Evolutionary conservation across 768 basidiomycete species (phyloP), one percentile per base, ranked within the genome.

Genomic region (Pisolithus microcarpus): DNA sequence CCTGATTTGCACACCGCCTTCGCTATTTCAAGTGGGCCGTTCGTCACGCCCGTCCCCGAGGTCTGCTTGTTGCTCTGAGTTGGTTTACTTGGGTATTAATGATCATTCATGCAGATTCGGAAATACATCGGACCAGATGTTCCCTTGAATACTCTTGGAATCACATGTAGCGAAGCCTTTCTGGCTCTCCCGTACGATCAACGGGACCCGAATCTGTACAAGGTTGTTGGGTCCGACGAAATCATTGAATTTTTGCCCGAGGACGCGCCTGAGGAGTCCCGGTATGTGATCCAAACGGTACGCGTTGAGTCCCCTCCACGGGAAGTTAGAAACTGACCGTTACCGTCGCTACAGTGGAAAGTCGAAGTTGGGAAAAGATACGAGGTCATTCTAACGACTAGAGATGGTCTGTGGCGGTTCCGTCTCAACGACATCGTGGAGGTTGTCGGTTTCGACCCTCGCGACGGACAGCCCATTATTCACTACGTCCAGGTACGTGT

Each of bases 401-500:
- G 59, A 47, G 60, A 64, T 36, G 56, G 58, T 19, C 45, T 65
- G 4, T 59, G 61, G 61, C 52, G 63, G 31, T 56, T 60, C 31
- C 56, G 57, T 46, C 49, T 61, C 9, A 53, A 53, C 10, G 58
- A 66, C 34, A 44, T 60, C n/a, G 24, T 61, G 16, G 52, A 63
- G 15, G 49, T 57, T 7, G 52, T 54, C 1, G 57, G 64, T 1
- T 64, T 61, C 52, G 60, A 62, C 50, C 54, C 54, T 21, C 49
- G 51, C 11, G 56, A 60, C 44, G 62, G 56, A 5, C 53, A 61
- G 24, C 55, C 56, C 5, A 36, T 62, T 21, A 55, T 63, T 51
- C 59, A 48, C 46, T 59, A 63, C 48, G 18, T 63, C 18, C 57
- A 59, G 58, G 62, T 59, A 45, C 46, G 59, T 48, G 42, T 7